Conservation (phyloP, 495 filamentous ascomycete genomes). For the Hypomontagnella monticulosa region DNA sequence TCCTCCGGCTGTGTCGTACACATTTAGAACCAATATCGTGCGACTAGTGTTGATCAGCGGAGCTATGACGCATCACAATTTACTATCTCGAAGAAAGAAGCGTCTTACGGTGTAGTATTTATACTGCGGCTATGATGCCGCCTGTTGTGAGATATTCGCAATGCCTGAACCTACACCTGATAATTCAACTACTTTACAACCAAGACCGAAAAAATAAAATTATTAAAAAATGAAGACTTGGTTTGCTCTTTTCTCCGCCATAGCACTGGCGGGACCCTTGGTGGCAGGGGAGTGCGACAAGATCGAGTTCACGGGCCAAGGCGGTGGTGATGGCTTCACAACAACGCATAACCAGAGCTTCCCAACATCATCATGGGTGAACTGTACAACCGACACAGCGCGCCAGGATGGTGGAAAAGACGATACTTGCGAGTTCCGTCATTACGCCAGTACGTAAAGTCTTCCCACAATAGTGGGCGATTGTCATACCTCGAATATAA, state of each 20-base stretch:
- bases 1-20: background rate
- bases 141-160: background rate
- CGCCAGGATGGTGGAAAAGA: background rate
- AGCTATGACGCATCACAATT: too few species aligned
- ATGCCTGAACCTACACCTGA: background rate
- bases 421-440: background rate
- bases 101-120: too few species aligned
- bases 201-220: background rate
- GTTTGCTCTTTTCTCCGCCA: background rate
- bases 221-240: slow-evolving; percentile 12
- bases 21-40: too few species aligned
- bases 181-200: too few species aligned
- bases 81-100: too few species aligned
- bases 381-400: slow-evolving; percentile 8
- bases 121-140: background rate
- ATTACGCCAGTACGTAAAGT: slow-evolving; percentile 2
- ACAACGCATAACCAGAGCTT: slow-evolving; percentile 6
- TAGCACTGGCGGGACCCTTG: slow-evolving; percentile 10
- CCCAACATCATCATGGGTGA: background rate
- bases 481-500: background rate
- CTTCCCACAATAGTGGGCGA: too few species aligned
- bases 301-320: slow-evolving; percentile 4
- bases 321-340: slow-evolving; percentile 14
- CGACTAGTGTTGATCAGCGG: too few species aligned
- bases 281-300: slow-evolving; percentile 22